Conservation (phyloP, 139 green algal species). For the Spirogloea muscicola region DNA sequence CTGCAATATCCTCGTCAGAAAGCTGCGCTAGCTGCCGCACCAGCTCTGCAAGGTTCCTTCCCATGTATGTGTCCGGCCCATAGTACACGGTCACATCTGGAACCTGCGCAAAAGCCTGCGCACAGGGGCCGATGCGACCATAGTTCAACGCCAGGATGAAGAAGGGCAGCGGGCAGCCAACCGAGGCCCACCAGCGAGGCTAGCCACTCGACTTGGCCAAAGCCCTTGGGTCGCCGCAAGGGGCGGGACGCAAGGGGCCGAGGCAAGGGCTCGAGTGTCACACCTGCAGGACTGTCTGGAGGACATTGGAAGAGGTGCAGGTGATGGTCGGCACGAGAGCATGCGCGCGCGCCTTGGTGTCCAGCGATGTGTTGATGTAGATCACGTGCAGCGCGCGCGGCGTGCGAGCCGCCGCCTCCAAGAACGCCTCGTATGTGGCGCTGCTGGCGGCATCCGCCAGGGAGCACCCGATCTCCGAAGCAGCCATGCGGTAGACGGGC, state of each 20-base stretch:
- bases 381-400: slow-evolving; percentile 82
- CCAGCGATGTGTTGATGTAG: slow-evolving; percentile 98
- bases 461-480: slow-evolving; percentile 85
- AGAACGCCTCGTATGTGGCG: slow-evolving; percentile 68
- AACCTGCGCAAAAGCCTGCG: slow-evolving; percentile 50
- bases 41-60: slow-evolving; percentile 84
- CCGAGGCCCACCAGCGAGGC: no score
- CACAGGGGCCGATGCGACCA: no score
- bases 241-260: no score
- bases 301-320: slow-evolving; percentile 97
- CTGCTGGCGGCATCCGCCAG: slow-evolving; percentile 89
- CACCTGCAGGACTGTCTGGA: slow-evolving; percentile 90
- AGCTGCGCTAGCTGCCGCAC: slow-evolving; percentile 69
- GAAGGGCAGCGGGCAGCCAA: no score
- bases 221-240: no score
- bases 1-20: slow-evolving; percentile 65
- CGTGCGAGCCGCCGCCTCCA: slow-evolving; percentile 56
- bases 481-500: slow-evolving; percentile 82
- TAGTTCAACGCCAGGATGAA: no score
- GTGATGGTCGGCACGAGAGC: slow-evolving; percentile 92
- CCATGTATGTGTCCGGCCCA: slow-evolving; percentile 99
- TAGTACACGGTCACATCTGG: slow-evolving; percentile 78
- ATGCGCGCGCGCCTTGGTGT: slow-evolving; percentile 86
- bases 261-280: no score
- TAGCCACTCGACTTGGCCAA: no score